Percentiles rank a stretch among this genome's conserved stretches.
Evolutionary conservation across 805 yeast species (phyloP).

Genomic region (Ogataea polymorpha): DNA sequence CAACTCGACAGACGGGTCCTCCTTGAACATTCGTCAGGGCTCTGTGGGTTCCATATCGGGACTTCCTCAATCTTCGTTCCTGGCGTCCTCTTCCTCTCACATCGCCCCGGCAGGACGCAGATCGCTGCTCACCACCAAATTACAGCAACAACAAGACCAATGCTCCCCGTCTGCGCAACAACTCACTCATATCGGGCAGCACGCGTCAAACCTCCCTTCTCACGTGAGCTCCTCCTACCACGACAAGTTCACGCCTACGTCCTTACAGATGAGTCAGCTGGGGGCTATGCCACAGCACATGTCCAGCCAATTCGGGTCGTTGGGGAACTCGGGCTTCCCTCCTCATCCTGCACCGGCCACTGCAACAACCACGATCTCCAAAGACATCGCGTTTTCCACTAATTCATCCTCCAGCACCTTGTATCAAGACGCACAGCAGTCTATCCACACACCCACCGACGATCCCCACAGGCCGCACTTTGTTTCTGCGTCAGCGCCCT

Average conservation of each 20-base stretch:
- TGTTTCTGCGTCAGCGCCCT: conserved; percentile 30
- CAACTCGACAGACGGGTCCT: conserved; percentile 23
- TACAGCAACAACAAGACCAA: conserved; percentile 14
- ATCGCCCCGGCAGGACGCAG: conserved; percentile 29
- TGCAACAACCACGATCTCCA: conserved; percentile 55
- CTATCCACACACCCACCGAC: conserved; percentile 18
- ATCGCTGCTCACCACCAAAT: conserved; percentile 29
- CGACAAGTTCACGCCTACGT: conserved; percentile 11
- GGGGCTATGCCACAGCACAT: conserved; percentile 9
- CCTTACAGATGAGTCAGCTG: conserved; percentile 5
- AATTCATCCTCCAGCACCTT: conserved; percentile 34
- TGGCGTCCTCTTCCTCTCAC: conserved; percentile 18
- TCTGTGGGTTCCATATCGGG: conserved; percentile 12
- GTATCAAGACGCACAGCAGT: conserved; percentile 33
- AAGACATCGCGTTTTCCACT: conserved; percentile 42
- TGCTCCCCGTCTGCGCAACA: conserved; percentile 17
- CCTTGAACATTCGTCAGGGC: conserved; percentile 2
- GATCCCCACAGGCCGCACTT: conserved; percentile 16
- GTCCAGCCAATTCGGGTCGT: conserved; percentile 17
- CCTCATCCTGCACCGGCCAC: conserved; percentile 43
- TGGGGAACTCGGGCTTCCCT: conserved; percentile 21
- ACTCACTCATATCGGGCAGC: conserved; percentile 44
- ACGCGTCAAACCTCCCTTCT: conserved; percentile 25
- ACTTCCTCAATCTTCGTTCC: conserved; percentile 16
- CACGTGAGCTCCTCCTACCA: conserved; percentile 41